Base-by-base conservation (phyloP, 1,139 yeast genomes). In the Lodderomyces beijingensis region DNA sequence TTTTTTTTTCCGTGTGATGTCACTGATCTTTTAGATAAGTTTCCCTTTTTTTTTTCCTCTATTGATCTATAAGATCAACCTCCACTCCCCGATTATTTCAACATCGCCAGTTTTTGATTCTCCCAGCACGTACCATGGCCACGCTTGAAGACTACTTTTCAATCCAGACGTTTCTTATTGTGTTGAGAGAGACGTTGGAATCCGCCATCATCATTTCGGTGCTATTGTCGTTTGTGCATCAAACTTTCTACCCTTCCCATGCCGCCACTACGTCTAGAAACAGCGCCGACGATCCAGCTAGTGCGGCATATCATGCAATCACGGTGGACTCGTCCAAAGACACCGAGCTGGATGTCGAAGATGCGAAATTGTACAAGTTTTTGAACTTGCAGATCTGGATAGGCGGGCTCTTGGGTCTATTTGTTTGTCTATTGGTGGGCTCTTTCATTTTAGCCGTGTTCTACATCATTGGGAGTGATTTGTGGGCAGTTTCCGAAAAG, bases 161-260 rank as follows among this genome's bases (percentile, higher is more conserved):
- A n/a, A 53, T 63, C 29, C 73, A 67, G 45, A 66, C 64, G 25
- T 67, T 67, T 35, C 57, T 67, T 29, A 66, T 67, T 16, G 67
- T 67, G n/a, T 51, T 67, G 16, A 49, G 74, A 34, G 74, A 67
- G 37, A 65, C 72, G 1, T 45, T 67, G 28, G 74, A 67, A 41
- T 65, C 62, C 53, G 73, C 72, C 4, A 65, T 67, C 40, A 65
- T 67, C 36, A 56, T 67, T 11, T 66, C 73, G 7, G 73, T 67
- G 11, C 52, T 67, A 20, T 54, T 66, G 16, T 64, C 72, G 5
- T 66, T 67, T 44, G 53, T 65, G 21, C 63, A 61, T 34, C 67
- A 62, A 36, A 60, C 59, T 28, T 60, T 63, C 36, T 26, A 34
- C 17, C 17, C 36, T 10, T 20, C 19, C n/a, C 24, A 21, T 4